Evolutionary conservation across 192 early-diverging fungal genomes (phyloP).

Genomic region (Podila minutissima): DNA sequence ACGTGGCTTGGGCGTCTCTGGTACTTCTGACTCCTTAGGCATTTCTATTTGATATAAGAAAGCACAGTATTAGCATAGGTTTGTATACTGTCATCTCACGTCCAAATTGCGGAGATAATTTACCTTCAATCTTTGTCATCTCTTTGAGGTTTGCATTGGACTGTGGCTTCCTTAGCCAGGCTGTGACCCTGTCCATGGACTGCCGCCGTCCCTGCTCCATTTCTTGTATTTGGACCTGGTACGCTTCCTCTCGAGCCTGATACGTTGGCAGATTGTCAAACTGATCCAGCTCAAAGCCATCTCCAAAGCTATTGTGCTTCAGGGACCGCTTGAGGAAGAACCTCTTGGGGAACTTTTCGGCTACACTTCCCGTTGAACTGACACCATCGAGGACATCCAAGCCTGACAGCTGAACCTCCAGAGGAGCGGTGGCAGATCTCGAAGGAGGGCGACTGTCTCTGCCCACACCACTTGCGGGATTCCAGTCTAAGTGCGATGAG

Average conservation of each 20-base stretch:
- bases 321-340: constrained; percentile 34
- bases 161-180: constrained; percentile 42
- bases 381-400: constrained; percentile 13
- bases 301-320: constrained; percentile 30
- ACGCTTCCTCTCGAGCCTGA: background rate
- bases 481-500: constrained; percentile 31
- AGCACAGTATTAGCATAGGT: too few relatives aligned
- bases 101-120: background rate
- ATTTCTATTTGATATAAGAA: background rate
- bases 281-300: constrained; percentile 39
- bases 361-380: background rate
- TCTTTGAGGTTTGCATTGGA: constrained; percentile 36
- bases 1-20: constrained; percentile 11
- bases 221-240: background rate
- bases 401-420: constrained; percentile 15
- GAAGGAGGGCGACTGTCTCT: constrained; percentile 30
- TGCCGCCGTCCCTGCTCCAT: constrained; percentile 19
- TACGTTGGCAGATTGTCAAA: constrained; percentile 34
- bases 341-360: constrained; percentile 12
- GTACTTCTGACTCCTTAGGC: constrained; percentile 1
- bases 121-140: constrained; percentile 21
- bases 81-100: background rate
- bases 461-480: constrained; percentile 12
- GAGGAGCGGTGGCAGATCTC: constrained; percentile 8
- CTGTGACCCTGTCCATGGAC: constrained; percentile 28